phyloP scores from a whole-genome alignment of 1,139 yeast species.

The Geotrichum phurueaensis region DNA sequence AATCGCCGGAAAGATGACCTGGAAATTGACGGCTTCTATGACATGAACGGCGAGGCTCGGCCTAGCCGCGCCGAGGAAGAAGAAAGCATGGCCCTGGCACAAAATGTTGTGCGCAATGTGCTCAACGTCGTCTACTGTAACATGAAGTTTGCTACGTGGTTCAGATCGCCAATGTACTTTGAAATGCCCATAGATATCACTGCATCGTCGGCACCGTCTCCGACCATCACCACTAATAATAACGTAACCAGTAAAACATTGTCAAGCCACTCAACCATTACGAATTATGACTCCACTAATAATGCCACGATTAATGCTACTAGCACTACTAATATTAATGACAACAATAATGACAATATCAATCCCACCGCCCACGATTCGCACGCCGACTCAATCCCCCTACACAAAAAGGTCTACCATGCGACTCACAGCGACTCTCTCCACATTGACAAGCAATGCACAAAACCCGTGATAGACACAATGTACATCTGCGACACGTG shows the following conservation, averaged over 20 bases:
- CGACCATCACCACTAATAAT: conserved; percentile 18
- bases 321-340: no score
- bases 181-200: conserved; percentile 24
- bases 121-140: conserved; percentile 55
- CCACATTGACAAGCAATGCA: conserved; percentile 5
- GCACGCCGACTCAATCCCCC: background rate
- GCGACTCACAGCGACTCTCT: conserved; percentile 17
- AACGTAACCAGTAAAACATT: conserved; percentile 18
- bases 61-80: conserved; percentile 12
- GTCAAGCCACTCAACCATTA: conserved; percentile 17
- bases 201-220: conserved; percentile 6
- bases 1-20: conserved; percentile 6
- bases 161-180: conserved; percentile 76
- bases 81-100: conserved; percentile 9
- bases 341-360: background rate
- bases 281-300: conserved; percentile 17
- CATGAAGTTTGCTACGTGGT: conserved; percentile 71
- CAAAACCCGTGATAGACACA: conserved; percentile 42
- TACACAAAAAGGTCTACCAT: conserved; percentile 15
- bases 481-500: conserved; percentile 74
- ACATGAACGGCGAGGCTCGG: background rate
- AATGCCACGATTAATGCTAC: background rate
- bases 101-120: conserved; percentile 12
- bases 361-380: background rate
- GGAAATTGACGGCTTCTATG: conserved; percentile 12